phyloP scores from a whole-genome alignment of 2,329 filamentous ascomycete species.

The Tolypocladium inflatum region DNA sequence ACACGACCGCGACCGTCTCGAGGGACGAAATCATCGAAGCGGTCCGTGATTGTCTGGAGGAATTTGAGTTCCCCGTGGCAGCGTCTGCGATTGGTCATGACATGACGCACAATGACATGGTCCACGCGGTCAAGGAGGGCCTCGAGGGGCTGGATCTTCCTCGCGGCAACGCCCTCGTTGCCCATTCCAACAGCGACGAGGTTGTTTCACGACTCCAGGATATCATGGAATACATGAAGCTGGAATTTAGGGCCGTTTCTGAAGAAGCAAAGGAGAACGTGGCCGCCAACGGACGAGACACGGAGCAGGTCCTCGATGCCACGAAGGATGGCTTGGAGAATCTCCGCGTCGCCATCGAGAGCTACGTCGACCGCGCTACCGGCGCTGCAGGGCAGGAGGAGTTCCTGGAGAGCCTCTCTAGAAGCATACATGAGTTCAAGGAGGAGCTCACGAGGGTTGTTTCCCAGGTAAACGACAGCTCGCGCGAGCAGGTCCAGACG shows the following conservation, averaged over 20 bases:
- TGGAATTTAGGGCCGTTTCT: conserved; percentile 50
- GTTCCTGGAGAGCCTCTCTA: conserved; percentile 59
- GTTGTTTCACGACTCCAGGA: conserved; percentile 51
- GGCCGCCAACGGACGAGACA: conserved; percentile 68
- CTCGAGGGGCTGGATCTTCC: conserved; percentile 41
- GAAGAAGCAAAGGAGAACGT: conserved; percentile 68
- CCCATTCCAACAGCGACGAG: conserved; percentile 35
- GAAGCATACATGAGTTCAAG: conserved; percentile 56
- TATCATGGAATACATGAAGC: conserved; percentile 50
- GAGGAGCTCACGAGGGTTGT: conserved; percentile 59
- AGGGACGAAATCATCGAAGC: conserved; percentile 76
- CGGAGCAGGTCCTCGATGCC: conserved; percentile 80
- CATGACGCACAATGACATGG: conserved; percentile 51
- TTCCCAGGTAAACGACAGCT: conserved; percentile 34
- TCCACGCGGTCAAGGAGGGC: conserved; percentile 54
- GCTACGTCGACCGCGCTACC: conserved; percentile 64
- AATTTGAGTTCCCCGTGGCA: conserved; percentile 65
- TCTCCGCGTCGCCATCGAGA: conserved; percentile 70
- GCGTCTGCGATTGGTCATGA: conserved; percentile 43
- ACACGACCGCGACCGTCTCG: conserved; percentile 60
- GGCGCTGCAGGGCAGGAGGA: conserved; percentile 67
- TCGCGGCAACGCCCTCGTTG: conserved; percentile 28
- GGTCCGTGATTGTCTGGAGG: conserved; percentile 78
- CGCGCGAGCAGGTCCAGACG: conserved; percentile 59
- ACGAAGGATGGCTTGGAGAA: conserved; percentile 81